phyloP scores from a whole-genome alignment of 2,329 filamentous ascomycete genomes.

The Gliomastix tumulicola region DNA sequence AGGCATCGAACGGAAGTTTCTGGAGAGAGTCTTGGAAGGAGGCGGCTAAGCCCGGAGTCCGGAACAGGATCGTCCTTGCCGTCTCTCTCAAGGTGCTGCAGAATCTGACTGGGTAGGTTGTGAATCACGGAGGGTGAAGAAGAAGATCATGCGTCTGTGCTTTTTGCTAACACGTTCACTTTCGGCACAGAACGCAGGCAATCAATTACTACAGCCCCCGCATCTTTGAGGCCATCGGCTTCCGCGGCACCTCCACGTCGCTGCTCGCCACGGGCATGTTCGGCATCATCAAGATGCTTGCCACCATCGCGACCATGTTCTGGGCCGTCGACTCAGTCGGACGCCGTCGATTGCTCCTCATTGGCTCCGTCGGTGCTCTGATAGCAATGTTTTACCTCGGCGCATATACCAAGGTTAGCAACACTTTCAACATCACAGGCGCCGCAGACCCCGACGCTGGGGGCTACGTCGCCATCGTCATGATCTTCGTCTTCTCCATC shows the following conservation, averaged over 20 bases:
- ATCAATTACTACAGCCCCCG: slow-evolving; percentile 59
- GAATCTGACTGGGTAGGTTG: too few species aligned
- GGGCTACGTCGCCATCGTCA: slow-evolving; percentile 35
- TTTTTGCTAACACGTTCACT: too few species aligned
- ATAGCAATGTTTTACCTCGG: slow-evolving; percentile 33
- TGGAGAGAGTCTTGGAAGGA: too few species aligned
- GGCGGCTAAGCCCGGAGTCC: too few species aligned
- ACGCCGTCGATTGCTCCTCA: slow-evolving; percentile 38
- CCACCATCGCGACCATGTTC: slow-evolving; percentile 29
- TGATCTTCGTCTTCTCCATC: slow-evolving; percentile 29
- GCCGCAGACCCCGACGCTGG: slow-evolving; percentile 18
- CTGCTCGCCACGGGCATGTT: slow-evolving; percentile 33
- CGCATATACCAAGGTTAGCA: slow-evolving; percentile 17
- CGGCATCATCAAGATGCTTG: slow-evolving; percentile 27
- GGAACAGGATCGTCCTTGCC: too few species aligned
- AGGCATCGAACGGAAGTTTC: too few species aligned
- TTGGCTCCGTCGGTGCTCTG: slow-evolving; percentile 23
- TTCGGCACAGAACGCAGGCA: too few species aligned
- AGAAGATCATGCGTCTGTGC: too few species aligned
- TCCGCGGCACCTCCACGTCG: slow-evolving; percentile 47
- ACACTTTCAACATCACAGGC: slow-evolving; percentile 9
- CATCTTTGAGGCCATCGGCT: slow-evolving; percentile 57
- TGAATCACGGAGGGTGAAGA: too few species aligned
- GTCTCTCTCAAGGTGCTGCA: too few species aligned
- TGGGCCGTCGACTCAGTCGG: slow-evolving; percentile 40